Evolutionary conservation across 1,284 basidiomycete species (phyloP), one percentile per base, ranked within the genome.

Genomic region (Cerrena zonata): DNA sequence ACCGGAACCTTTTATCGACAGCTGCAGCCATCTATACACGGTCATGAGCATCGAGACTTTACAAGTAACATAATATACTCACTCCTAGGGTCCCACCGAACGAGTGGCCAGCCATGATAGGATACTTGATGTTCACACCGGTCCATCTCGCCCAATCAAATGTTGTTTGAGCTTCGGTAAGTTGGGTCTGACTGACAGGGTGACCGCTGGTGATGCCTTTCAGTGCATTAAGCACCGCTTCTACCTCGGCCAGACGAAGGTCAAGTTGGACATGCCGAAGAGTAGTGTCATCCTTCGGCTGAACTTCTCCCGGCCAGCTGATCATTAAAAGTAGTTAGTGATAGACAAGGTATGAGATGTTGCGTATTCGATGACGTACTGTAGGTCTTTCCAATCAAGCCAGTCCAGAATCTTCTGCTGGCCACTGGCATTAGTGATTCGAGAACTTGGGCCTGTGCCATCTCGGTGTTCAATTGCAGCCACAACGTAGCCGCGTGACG

Each of bases 381-480:
- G 52, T n/a, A 68, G 56, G 47, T 73, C 66, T 15, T 52, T 53
- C 68, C 68, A 71, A 47, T 70, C 53, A 24, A 70, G 54, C 58
- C 65, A 72, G 23, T 66, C 61, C n/a, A 69, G 38, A n/a, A 63
- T 58, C 39, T 55, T 65, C 15, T 53, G 61, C 21, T 57, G 57
- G 13, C 69, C 68, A 34, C 63, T 56, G 37, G 58, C 60, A 30
- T 61, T 56, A 23, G 61, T 67, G 19, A 72, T 64, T 21, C 63
- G 67, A 7, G 67, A 68, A 37, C 66, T 68, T 4, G 74, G 69
- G 23, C 69, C 68, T 0, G 73, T 73, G 1, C 75, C 74, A 46
- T 77, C 74, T 12, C 72, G 64, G 51, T 76, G 76, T 54, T 77
- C 76, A n/a, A 77, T 66, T 2, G 69, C 73, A 11, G 65, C 70